A percentile compares a stretch with the other conserved stretches of the same genome.
phyloP scores from a whole-genome alignment of 805 yeast species.

The Candida manassasensis region DNA sequence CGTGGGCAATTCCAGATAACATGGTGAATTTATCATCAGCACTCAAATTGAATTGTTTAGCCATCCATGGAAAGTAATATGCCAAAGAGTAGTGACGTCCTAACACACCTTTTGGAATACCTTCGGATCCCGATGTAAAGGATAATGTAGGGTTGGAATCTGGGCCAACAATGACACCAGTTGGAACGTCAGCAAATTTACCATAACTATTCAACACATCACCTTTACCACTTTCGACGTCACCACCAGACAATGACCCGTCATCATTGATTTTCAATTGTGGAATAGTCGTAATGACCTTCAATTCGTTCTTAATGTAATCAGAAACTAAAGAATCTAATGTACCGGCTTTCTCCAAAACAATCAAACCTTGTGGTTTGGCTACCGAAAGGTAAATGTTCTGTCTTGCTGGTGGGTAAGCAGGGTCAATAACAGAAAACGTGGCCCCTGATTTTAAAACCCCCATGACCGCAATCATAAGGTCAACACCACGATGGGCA shows the following conservation, averaged over 20 bases:
- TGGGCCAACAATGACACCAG: conserved; percentile 94
- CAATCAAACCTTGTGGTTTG: conserved; percentile 85
- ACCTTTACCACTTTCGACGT: conserved; percentile 15
- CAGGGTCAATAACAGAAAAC: conserved; percentile 97
- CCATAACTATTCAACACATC: conserved; percentile 52
- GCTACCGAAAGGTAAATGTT: conserved; percentile 91
- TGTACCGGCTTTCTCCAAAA: conserved; percentile 83
- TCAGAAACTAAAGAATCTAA: conserved; percentile 74
- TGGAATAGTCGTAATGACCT: conserved; percentile 69
- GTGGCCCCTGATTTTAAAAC: conserved; percentile 98
- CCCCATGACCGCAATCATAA: conserved; percentile 96
- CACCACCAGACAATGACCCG: conserved; percentile 67
- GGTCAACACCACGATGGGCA: conserved; percentile 95
- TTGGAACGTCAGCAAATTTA: conserved; percentile 48
- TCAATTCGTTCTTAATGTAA: conserved; percentile 68
- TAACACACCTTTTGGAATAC: conserved; percentile 96
- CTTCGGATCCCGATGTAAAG: conserved; percentile 97
- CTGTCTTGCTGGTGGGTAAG: conserved; percentile 98
- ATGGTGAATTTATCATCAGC: conserved; percentile 87
- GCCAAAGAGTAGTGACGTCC: conserved; percentile 97
- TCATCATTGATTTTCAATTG: conserved; percentile 72
- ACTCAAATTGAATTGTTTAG: conserved; percentile 72
- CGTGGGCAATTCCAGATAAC: conserved; percentile 99
- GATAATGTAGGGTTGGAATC: conserved; percentile 96
- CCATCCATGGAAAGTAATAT: conserved; percentile 99